Conservation (phyloP, 2,329 filamentous ascomycete genomes). For the Pseudocercospora musae region DNA sequence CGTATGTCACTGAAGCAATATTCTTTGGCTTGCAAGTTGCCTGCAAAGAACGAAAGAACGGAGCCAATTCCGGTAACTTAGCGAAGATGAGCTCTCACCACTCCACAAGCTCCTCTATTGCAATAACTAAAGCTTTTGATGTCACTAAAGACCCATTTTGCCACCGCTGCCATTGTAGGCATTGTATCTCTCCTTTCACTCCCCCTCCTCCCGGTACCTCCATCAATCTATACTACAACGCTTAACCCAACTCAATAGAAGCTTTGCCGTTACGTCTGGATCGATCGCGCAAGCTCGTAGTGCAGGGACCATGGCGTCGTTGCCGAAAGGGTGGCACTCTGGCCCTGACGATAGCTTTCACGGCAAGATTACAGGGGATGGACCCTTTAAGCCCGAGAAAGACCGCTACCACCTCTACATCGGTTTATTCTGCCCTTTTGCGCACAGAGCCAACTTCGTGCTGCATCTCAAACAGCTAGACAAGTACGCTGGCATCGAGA, state of each 20-base stretch:
- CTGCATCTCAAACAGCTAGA: slow-evolving; percentile 58
- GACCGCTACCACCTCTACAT: slow-evolving; percentile 57
- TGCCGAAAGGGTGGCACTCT: slow-evolving; percentile 25
- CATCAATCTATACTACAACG: slow-evolving; percentile 5
- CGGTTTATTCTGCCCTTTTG: slow-evolving; percentile 63
- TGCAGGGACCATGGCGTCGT: background rate
- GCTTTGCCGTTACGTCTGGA: background rate
- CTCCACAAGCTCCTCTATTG: too few relatives aligned
- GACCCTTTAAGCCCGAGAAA: slow-evolving; percentile 50
- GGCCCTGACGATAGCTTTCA: slow-evolving; percentile 50
- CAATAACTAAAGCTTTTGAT: background rate
- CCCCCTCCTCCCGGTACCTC: background rate
- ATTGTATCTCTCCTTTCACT: background rate
- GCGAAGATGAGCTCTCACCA: too few relatives aligned
- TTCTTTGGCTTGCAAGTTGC: too few relatives aligned
- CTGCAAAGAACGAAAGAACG: too few relatives aligned
- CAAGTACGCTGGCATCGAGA: slow-evolving; percentile 46
- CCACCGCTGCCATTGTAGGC: background rate
- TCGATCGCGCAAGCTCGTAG: background rate
- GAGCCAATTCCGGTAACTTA: too few relatives aligned
- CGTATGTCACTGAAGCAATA: background rate
- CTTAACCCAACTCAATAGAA: slow-evolving; percentile 6
- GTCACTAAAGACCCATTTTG: background rate
- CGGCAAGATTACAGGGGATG: slow-evolving; percentile 47
- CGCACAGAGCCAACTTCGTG: slow-evolving; percentile 58